Conservation (phyloP, 306 rosid species). For the Gynostemma pentaphyllum region DNA sequence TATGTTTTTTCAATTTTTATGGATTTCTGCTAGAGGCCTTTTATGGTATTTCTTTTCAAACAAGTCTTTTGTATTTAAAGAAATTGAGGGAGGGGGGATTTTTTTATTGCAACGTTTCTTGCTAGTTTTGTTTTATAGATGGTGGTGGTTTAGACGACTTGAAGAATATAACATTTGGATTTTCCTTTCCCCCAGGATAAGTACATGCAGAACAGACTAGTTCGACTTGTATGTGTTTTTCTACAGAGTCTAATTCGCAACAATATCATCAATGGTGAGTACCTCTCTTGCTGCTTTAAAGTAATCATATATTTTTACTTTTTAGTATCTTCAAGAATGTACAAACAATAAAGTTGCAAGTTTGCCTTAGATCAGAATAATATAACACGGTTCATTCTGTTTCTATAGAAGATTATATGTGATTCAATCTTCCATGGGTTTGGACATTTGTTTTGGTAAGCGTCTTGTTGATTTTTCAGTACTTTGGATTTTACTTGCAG, state of each 20-base stretch:
- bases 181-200: constrained; percentile 51
- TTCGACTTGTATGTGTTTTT: constrained; percentile 93
- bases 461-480: neutral
- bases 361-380: too few relatives aligned
- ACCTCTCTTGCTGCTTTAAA: constrained; percentile 9
- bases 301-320: neutral
- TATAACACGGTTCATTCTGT: neutral
- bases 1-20: neutral
- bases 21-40: neutral
- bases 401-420: neutral
- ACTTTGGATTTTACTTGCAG: constrained; percentile 27
- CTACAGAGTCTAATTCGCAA: constrained; percentile 95
- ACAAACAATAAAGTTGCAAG: too few relatives aligned
- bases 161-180: neutral
- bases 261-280: constrained; percentile 86
- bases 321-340: neutral
- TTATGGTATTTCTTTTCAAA: neutral
- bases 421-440: neutral
- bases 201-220: constrained; percentile 99
- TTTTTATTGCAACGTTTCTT: neutral
- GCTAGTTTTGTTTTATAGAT: neutral
- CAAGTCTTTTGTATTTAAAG: neutral
- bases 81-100: neutral
- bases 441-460: neutral
- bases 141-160: neutral